A percentile compares a stretch with the other conserved stretches of the same genome.
phyloP scores from a whole-genome alignment of 352 stramenopile genomes.

The Phytophthora meadii region DNA sequence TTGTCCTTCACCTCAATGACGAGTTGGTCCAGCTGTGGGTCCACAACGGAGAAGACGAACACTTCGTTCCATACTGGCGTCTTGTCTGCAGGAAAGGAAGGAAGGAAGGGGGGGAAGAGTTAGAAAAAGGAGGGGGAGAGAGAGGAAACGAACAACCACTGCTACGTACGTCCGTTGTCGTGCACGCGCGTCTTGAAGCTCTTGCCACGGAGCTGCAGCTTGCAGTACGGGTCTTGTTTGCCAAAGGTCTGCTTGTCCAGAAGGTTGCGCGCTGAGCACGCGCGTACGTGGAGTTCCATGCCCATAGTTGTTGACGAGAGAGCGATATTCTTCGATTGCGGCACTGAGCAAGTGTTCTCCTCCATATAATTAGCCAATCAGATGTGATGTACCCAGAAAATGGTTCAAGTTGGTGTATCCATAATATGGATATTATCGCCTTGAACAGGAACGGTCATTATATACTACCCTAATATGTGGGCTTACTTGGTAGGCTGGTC shows the following conservation, averaged over 20 bases:
- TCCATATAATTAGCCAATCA: too few species aligned
- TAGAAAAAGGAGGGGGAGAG: neutral
- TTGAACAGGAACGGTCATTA: too few species aligned
- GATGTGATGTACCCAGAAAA: too few species aligned
- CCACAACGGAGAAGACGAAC: constrained; percentile 80
- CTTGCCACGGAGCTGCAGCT: constrained; percentile 64
- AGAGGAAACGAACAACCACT: neutral
- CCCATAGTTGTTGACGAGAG: constrained; percentile 6
- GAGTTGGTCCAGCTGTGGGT: constrained; percentile 79
- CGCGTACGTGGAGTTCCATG: constrained; percentile 84
- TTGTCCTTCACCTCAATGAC: constrained; percentile 86
- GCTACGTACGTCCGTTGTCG: constrained; percentile 77
- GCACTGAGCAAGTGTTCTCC: too few species aligned
- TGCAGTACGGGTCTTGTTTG: constrained; percentile 87
- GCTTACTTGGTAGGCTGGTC: constrained; percentile 19
- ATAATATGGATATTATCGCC: too few species aligned
- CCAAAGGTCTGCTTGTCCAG: constrained; percentile 88
- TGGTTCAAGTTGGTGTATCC: too few species aligned
- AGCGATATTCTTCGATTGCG: too few species aligned
- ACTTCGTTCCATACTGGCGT: constrained; percentile 85
- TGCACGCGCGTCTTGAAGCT: constrained; percentile 82
- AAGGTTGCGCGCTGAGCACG: constrained; percentile 81
- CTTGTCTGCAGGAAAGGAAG: constrained; percentile 47
- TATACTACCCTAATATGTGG: constrained; percentile 21
- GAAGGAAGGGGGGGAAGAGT: neutral